phyloP scores from a whole-genome alignment of 2,329 filamentous ascomycete species.

The Aspergillus puulaauensis region DNA sequence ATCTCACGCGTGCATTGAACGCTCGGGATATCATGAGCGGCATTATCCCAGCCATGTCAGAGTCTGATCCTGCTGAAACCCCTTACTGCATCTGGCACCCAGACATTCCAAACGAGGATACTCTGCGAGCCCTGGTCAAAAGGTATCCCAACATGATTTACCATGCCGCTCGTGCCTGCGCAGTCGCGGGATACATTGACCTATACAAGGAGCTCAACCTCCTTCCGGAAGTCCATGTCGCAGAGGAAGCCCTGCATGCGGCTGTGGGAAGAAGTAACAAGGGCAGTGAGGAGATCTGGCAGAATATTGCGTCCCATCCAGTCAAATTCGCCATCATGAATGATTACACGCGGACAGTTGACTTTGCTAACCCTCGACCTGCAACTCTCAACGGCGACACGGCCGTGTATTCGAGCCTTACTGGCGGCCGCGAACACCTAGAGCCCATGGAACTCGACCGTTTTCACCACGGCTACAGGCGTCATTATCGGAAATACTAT shows the following conservation, averaged over 20 bases:
- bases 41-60: background rate
- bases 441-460: background rate
- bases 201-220: slow-evolving; percentile 21
- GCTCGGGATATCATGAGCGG: slow-evolving; percentile 7
- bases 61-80: background rate
- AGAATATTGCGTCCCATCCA: slow-evolving; percentile 11
- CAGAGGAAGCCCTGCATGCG: slow-evolving; percentile 16
- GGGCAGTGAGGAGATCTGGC: slow-evolving; percentile 14
- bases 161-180: slow-evolving; percentile 24
- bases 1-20: background rate
- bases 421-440: background rate
- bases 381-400: slow-evolving; percentile 17
- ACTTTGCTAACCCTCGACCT: slow-evolving; percentile 7
- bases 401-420: background rate
- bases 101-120: slow-evolving; percentile 36
- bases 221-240: slow-evolving; percentile 19
- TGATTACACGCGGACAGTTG: slow-evolving; percentile 16
- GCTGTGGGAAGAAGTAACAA: background rate
- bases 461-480: background rate
- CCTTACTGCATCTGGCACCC: slow-evolving; percentile 23
- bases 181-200: slow-evolving; percentile 17
- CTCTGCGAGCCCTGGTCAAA: slow-evolving; percentile 32
- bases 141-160: slow-evolving; percentile 30
- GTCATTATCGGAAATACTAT: background rate
- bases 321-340: slow-evolving; percentile 17